phyloP scores from a whole-genome alignment of 108 stramenopile species.

The Pseudonitzschia delicatissima region DNA sequence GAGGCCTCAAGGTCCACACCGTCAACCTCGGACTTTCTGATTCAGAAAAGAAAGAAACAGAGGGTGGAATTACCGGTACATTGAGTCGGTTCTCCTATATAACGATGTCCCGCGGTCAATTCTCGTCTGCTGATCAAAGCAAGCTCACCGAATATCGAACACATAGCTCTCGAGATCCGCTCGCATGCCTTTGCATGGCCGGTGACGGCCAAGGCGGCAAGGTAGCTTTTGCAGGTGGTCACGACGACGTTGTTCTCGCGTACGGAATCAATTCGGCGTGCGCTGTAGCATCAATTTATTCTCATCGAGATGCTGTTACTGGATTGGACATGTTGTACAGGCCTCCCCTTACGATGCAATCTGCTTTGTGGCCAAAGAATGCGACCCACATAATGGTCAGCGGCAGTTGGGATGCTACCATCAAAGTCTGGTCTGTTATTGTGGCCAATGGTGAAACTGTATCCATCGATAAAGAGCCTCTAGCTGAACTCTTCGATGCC shows the following conservation, averaged over 20 bases:
- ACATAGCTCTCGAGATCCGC: slow-evolving; percentile 56
- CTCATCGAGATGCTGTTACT: slow-evolving; percentile 70
- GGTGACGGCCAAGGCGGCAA: slow-evolving; percentile 51
- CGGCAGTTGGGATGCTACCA: slow-evolving; percentile 72
- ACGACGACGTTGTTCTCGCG: slow-evolving; percentile 69
- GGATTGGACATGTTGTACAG: slow-evolving; percentile 52
- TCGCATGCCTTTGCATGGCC: slow-evolving; percentile 53
- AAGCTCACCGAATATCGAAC: slow-evolving; percentile 46
- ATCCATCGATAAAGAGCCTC: slow-evolving; percentile 53
- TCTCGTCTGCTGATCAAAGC: slow-evolving; percentile 16
- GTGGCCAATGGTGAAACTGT: slow-evolving; percentile 61
- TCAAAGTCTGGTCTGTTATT: slow-evolving; percentile 66
- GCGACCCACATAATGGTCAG: slow-evolving; percentile 67
- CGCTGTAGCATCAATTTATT: slow-evolving; percentile 70
- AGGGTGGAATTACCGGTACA: slow-evolving; percentile 38
- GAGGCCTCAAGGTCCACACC: slow-evolving; percentile 51
- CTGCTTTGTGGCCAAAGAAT: slow-evolving; percentile 46
- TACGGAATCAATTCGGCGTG: slow-evolving; percentile 72
- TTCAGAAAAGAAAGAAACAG: slow-evolving; percentile 20
- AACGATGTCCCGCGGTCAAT: slow-evolving; percentile 31
- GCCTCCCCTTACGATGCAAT: slow-evolving; percentile 23
- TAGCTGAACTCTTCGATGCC: slow-evolving; percentile 72
- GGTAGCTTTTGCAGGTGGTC: slow-evolving; percentile 70
- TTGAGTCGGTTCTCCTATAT: slow-evolving; percentile 46
- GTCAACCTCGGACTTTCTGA: slow-evolving; percentile 20